Percentiles rank a stretch among this genome's conserved stretches.
phyloP scores from a whole-genome alignment of 2,329 filamentous ascomycete genomes.

The Colletotrichum eremochloae region DNA sequence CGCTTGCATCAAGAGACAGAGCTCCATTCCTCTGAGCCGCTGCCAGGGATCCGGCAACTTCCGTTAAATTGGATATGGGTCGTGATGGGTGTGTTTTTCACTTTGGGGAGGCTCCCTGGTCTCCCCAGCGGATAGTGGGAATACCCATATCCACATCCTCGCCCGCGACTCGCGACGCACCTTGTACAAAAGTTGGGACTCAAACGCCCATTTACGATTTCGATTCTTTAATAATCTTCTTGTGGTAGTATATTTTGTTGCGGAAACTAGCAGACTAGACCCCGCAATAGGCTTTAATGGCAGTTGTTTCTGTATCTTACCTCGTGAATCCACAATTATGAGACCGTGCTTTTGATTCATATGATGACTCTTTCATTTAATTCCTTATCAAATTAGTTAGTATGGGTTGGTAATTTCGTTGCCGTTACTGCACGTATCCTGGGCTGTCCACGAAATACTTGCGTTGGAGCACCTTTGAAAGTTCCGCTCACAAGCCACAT shows the following conservation, averaged over 20 bases:
- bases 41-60: conserved; percentile 29
- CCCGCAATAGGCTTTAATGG: background rate
- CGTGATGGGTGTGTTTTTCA: too few species aligned
- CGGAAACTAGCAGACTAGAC: background rate
- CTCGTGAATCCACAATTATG: background rate
- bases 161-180: background rate
- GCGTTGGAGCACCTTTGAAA: too few species aligned
- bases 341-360: background rate
- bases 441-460: too few species aligned
- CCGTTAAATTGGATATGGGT: conserved; percentile 19
- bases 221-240: background rate
- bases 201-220: background rate
- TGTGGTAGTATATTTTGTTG: background rate
- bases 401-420: too few species aligned
- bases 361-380: background rate
- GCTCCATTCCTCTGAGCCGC: conserved; percentile 21
- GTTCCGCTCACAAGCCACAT: too few species aligned
- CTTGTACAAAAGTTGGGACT: background rate
- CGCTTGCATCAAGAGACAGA: conserved; percentile 35
- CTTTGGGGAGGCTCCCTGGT: background rate
- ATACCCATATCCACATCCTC: too few species aligned
- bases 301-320: background rate
- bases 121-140: background rate
- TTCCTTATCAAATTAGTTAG: too few species aligned
- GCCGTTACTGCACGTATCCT: background rate